Conservation (phyloP, 2,329 filamentous ascomycete species). For the Didymella segeticola region DNA sequence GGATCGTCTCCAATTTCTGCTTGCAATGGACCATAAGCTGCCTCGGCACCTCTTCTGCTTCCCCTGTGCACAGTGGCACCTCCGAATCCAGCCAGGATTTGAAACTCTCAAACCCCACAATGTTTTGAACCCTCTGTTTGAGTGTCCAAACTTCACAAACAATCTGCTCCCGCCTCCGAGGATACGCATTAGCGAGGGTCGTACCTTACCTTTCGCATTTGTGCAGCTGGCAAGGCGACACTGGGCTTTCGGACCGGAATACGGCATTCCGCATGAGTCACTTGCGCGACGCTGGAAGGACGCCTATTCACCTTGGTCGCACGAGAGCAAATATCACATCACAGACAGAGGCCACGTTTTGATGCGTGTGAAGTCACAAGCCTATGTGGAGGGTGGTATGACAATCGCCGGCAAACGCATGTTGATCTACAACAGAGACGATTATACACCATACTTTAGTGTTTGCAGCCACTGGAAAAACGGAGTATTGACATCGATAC, state of each 20-base stretch:
- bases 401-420: conserved; percentile 61
- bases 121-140: conserved; percentile 63
- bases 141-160: conserved; percentile 62
- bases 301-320: conserved; percentile 59
- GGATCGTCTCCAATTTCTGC: conserved; percentile 59
- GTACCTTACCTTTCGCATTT: conserved; percentile 64
- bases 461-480: conserved; percentile 69
- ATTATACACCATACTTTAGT: conserved; percentile 69
- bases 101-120: conserved; percentile 62
- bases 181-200: conserved; percentile 57
- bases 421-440: conserved; percentile 65
- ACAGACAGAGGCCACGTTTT: conserved; percentile 62
- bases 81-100: conserved; percentile 58
- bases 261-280: conserved; percentile 35
- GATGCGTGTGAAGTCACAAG: conserved; percentile 63
- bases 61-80: conserved; percentile 63
- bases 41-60: conserved; percentile 67
- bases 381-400: conserved; percentile 58
- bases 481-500: conserved; percentile 64
- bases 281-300: conserved; percentile 63
- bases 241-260: conserved; percentile 55
- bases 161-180: conserved; percentile 60
- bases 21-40: conserved; percentile 57
- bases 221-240: conserved; percentile 63
- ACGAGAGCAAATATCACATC: conserved; percentile 60